Conservation (phyloP, 495 filamentous ascomycete species). For the Neurospora pannonica region DNA sequence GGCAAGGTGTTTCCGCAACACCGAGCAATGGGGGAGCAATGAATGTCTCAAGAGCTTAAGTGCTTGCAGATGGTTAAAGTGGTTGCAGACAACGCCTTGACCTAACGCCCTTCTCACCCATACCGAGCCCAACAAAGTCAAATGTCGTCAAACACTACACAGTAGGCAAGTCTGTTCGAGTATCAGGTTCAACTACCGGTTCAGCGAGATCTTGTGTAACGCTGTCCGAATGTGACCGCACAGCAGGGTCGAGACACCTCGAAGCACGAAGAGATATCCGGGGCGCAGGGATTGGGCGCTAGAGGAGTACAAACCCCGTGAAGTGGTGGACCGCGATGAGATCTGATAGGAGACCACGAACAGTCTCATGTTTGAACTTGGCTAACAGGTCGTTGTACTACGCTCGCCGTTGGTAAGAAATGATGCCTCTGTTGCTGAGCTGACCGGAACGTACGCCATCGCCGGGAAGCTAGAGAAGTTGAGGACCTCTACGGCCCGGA, state of each 20-base stretch:
- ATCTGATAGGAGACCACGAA: background rate
- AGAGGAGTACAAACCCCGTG: background rate
- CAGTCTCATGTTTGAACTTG: background rate
- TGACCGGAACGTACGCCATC: background rate
- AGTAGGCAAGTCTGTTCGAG: background rate
- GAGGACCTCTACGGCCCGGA: background rate
- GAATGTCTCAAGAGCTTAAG: background rate
- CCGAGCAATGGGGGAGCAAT: background rate
- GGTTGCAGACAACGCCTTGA: background rate
- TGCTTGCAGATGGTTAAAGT: background rate
- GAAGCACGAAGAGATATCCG: background rate
- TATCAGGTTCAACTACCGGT: background rate
- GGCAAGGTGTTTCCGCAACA: background rate
- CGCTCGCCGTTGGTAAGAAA: background rate
- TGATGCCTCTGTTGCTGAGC: background rate
- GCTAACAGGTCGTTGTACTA: background rate
- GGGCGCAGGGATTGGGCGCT: background rate
- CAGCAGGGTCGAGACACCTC: background rate
- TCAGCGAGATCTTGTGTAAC: background rate
- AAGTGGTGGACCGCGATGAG: background rate
- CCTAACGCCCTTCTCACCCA: background rate
- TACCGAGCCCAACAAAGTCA: background rate
- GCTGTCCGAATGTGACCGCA: background rate
- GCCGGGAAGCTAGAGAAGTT: background rate
- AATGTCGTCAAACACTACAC: background rate